These are phyloP conservation scores for Candida sphagnicola DNA, from an alignment of 805 yeast species.

Conservation along the genomic window DNA sequence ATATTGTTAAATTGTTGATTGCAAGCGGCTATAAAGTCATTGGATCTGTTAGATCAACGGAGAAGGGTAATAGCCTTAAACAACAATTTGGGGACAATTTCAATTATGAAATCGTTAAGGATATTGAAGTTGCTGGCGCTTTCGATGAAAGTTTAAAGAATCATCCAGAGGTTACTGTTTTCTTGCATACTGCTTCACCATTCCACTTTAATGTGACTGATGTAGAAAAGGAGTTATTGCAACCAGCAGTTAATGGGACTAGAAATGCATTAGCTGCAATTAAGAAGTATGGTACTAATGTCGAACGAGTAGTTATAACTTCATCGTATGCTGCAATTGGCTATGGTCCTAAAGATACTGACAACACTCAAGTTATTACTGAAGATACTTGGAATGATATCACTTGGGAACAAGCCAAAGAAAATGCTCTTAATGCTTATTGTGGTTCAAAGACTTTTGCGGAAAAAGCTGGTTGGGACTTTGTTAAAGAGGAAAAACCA, in stretches of 20 bases:
- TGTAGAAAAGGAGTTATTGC: constrained; percentile 47
- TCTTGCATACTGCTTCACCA: constrained; percentile 63
- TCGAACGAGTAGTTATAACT: constrained; percentile 42
- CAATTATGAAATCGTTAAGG: constrained; percentile 45
- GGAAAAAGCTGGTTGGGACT: constrained; percentile 59
- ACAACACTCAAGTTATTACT: constrained; percentile 30
- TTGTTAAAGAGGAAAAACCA: constrained; percentile 31
- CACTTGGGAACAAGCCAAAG: constrained; percentile 45
- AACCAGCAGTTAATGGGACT: constrained; percentile 57
- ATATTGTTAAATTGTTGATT: constrained; percentile 41
- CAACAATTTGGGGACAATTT: constrained; percentile 22
- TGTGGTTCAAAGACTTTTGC: constrained; percentile 60
- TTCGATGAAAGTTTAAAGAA: constrained; percentile 43
- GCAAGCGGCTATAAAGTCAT: constrained; percentile 41
- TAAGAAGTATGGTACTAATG: constrained; percentile 34
- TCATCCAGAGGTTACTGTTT: constrained; percentile 48
- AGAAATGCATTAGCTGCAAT: constrained; percentile 48
- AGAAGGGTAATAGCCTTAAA: constrained; percentile 37
- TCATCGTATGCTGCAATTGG: constrained; percentile 53
- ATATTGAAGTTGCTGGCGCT: constrained; percentile 41
- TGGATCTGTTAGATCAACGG: constrained; percentile 48
- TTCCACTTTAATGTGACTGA: constrained; percentile 41
- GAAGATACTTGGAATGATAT: constrained; percentile 53
- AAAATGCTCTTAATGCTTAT: constrained; percentile 42
- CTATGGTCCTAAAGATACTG: constrained; percentile 28